These are phyloP conservation scores for Arthrobotrys conoides DNA, from an alignment of 2,329 filamentous ascomycete genomes.

Conservation along the genomic window DNA sequence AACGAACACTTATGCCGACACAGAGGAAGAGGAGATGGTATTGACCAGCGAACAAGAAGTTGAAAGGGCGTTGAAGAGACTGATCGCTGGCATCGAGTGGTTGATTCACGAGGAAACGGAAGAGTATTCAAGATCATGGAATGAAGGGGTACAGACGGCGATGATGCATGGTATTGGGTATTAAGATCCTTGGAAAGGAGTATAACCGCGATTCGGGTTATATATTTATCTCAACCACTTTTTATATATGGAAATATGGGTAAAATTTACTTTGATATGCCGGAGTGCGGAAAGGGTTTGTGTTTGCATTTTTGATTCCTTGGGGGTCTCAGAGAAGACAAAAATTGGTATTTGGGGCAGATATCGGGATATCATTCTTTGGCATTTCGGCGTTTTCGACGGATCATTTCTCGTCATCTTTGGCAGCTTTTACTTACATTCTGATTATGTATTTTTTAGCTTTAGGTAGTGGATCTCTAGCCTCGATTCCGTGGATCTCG, in stretches of 20 bases:
- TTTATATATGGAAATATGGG: not conserved
- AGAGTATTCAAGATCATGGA: constrained; percentile 43
- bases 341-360: constrained; percentile 9
- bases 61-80: constrained; percentile 50
- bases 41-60: constrained; percentile 56
- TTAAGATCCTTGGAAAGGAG: not conserved
- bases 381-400: constrained; percentile 3
- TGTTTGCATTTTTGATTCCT: constrained; percentile 1
- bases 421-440: constrained; percentile 3
- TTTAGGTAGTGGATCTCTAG: not conserved
- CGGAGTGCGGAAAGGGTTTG: not conserved
- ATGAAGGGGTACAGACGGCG: constrained; percentile 36
- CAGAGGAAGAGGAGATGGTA: constrained; percentile 55
- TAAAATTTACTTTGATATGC: not conserved
- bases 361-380: not conserved
- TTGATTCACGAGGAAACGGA: constrained; percentile 53
- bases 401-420: not conserved
- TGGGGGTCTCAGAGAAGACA: not conserved
- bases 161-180: constrained; percentile 52
- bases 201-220: not conserved
- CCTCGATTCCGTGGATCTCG: not conserved
- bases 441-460: not conserved
- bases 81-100: constrained; percentile 53
- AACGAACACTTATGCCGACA: constrained; percentile 48
- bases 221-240: not conserved